Percentiles rank a stretch among this genome's conserved stretches.
Conservation (phyloP, 768 basidiomycete genomes). For the Gyrodon lividus region DNA sequence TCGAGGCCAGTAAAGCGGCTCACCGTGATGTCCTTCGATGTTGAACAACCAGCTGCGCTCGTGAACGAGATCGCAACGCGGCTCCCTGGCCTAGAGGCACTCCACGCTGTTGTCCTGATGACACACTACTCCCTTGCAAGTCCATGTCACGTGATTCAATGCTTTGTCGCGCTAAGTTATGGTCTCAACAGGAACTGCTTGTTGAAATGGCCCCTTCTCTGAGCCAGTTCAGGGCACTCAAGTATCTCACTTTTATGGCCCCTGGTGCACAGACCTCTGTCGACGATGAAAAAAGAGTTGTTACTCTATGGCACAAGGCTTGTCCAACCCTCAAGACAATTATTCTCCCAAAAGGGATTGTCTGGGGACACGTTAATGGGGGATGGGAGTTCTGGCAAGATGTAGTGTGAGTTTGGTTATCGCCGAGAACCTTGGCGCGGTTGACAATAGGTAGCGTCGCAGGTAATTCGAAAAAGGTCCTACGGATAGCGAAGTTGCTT, state of each 20-base stretch:
- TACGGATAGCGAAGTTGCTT: not conserved
- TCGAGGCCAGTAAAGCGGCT: slow-evolving; percentile 44
- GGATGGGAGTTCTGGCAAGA: slow-evolving; percentile 26
- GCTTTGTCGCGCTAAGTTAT: not conserved
- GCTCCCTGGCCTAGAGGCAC: slow-evolving; percentile 52
- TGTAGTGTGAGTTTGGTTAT: slow-evolving; percentile 1
- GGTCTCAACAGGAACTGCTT: slow-evolving; percentile 38
- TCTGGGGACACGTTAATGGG: slow-evolving; percentile 49
- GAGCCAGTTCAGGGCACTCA: slow-evolving; percentile 41
- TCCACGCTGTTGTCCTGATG: slow-evolving; percentile 59
- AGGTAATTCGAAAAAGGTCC: not conserved
- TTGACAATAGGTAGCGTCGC: not conserved
- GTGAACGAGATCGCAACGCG: slow-evolving; percentile 47
- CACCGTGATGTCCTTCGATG: slow-evolving; percentile 60
- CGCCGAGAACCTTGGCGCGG: not conserved
- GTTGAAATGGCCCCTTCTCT: slow-evolving; percentile 41
- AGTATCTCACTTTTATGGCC: slow-evolving; percentile 62
- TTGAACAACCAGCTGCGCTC: slow-evolving; percentile 41
- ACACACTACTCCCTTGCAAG: slow-evolving; percentile 48
- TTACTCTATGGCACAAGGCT: slow-evolving; percentile 51
- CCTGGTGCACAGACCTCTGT: slow-evolving; percentile 26
- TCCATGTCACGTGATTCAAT: slow-evolving; percentile 1
- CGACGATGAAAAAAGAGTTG: slow-evolving; percentile 50
- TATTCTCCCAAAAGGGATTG: slow-evolving; percentile 58
- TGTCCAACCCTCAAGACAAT: slow-evolving; percentile 65